Percentiles rank a stretch among this genome's conserved stretches.
phyloP scores from a whole-genome alignment of 305 asterid species.

The Fraxinus nigra region DNA sequence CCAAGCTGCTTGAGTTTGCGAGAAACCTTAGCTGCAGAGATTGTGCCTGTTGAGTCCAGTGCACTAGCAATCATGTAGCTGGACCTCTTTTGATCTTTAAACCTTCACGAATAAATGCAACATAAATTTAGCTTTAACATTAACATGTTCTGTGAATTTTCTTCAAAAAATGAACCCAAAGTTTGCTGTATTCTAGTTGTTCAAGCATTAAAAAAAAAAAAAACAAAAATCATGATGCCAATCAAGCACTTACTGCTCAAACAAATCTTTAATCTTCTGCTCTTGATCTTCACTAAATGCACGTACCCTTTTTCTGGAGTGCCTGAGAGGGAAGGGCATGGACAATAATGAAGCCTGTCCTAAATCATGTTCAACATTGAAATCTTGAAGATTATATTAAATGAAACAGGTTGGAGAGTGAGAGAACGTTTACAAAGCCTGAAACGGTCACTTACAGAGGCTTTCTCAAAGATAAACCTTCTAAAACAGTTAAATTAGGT shows the following conservation, averaged over 20 bases:
- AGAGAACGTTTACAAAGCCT: conserved; percentile 10
- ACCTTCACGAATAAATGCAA: conserved; percentile 49
- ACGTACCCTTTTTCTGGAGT: conserved; percentile 65
- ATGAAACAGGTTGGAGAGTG: conserved; percentile 5
- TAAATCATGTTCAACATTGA: conserved; percentile 1
- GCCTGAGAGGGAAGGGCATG: conserved; percentile 45
- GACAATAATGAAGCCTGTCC: conserved; percentile 15
- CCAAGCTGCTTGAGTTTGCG: conserved; percentile 94
- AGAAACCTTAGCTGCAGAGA: conserved; percentile 68
- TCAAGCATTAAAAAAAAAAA: conserved; percentile 12
- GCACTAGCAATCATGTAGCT: conserved; percentile 86
- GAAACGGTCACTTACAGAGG: conserved; percentile 54
- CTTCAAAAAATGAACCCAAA: conserved; percentile 15
- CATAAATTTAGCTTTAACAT: background rate
- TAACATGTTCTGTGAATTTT: background rate
- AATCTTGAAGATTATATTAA: conserved; percentile 1
- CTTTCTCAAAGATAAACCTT: conserved; percentile 43
- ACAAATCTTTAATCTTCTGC: conserved; percentile 71
- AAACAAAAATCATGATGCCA: conserved; percentile 5
- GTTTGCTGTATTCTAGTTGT: conserved; percentile 12
- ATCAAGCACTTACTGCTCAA: conserved; percentile 69
- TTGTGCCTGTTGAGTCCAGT: conserved; percentile 61
- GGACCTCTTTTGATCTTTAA: conserved; percentile 80
- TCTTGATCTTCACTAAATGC: conserved; percentile 78
- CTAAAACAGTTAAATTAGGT: conserved; percentile 29